Conservation (phyloP, 2,329 filamentous ascomycete species). For the Fusarium sp. region DNA sequence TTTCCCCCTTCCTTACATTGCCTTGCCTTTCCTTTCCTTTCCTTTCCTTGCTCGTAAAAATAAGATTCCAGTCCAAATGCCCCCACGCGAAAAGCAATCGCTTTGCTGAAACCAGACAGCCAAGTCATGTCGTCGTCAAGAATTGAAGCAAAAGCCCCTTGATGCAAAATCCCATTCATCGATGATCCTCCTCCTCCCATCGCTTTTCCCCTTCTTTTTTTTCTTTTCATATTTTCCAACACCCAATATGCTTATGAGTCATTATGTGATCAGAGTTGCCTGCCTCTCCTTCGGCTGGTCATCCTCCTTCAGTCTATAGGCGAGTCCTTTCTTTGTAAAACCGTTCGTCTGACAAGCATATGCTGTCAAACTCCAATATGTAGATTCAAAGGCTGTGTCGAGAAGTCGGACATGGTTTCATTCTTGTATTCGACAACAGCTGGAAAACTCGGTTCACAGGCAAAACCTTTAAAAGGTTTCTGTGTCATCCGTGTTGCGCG, state of each 20-base stretch:
- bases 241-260: slow-evolving; percentile 11
- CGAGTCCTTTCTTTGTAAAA: slow-evolving; percentile 23
- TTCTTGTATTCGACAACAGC: slow-evolving; percentile 6
- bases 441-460: slow-evolving; percentile 3
- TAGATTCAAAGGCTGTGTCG: slow-evolving; percentile 8
- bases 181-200: slow-evolving; percentile 14
- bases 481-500: slow-evolving; percentile 50
- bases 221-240: slow-evolving; percentile 27
- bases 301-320: slow-evolving; percentile 32
- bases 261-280: slow-evolving; percentile 26
- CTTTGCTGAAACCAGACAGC: slow-evolving; percentile 43
- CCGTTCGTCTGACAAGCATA: slow-evolving; percentile 18
- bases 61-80: slow-evolving; percentile 28
- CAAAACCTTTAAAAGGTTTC: slow-evolving; percentile 47
- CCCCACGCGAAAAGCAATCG: slow-evolving; percentile 37
- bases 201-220: slow-evolving; percentile 7
- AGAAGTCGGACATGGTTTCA: slow-evolving; percentile 8
- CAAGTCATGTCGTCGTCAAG: slow-evolving; percentile 47
- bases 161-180: slow-evolving; percentile 26
- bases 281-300: slow-evolving; percentile 17
- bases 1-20: neutral
- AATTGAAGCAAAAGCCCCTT: slow-evolving; percentile 35
- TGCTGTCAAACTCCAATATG: neutral
- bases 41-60: slow-evolving; percentile 24
- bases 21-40: neutral